These are phyloP conservation scores for Phytophthora gonapodyides DNA, from an alignment of 352 stramenopile genomes.

Conservation along the genomic window DNA sequence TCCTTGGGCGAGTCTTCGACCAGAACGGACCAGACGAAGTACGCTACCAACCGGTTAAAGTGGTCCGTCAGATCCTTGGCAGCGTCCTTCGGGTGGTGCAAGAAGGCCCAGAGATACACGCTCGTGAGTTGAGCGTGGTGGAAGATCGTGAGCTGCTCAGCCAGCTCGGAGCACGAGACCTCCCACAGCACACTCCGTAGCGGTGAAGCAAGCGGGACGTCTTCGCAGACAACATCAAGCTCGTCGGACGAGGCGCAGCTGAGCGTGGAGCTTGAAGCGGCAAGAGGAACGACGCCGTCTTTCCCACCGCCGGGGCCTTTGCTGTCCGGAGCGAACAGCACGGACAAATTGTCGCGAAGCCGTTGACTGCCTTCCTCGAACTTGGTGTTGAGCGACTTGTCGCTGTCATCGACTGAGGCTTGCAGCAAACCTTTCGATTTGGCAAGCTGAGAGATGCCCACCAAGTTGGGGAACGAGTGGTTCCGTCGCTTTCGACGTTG, in stretches of 20 bases:
- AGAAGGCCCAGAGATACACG: conserved; percentile 62
- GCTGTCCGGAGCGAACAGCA: conserved; percentile 31
- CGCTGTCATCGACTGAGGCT: conserved; percentile 27
- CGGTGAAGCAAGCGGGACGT: conserved; percentile 40
- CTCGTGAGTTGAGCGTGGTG: conserved; percentile 57
- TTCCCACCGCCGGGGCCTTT: conserved; percentile 12
- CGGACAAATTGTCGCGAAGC: conserved; percentile 28
- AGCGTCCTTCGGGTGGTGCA: conserved; percentile 48
- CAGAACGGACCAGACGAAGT: conserved; percentile 78
- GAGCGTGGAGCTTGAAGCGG: conserved; percentile 23
- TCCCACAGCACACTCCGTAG: conserved; percentile 57
- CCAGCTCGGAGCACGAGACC: conserved; percentile 55
- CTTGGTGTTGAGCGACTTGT: conserved; percentile 19
- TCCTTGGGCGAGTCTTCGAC: conserved; percentile 71
- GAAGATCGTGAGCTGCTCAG: conserved; percentile 69
- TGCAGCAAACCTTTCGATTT: conserved; percentile 26
- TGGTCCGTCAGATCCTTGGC: conserved; percentile 59
- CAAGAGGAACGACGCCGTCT: conserved; percentile 4
- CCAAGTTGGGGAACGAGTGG: conserved; percentile 70
- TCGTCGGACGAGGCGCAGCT: conserved; percentile 33
- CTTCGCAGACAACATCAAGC: conserved; percentile 49
- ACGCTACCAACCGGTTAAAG: conserved; percentile 70
- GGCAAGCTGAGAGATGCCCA: conserved; percentile 29
- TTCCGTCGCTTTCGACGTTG: conserved; percentile 53
- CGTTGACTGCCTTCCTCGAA: conserved; percentile 26